Evolutionary conservation across 2,329 filamentous ascomycete genomes (phyloP).

Genomic region (Fusarium camptoceras): DNA sequence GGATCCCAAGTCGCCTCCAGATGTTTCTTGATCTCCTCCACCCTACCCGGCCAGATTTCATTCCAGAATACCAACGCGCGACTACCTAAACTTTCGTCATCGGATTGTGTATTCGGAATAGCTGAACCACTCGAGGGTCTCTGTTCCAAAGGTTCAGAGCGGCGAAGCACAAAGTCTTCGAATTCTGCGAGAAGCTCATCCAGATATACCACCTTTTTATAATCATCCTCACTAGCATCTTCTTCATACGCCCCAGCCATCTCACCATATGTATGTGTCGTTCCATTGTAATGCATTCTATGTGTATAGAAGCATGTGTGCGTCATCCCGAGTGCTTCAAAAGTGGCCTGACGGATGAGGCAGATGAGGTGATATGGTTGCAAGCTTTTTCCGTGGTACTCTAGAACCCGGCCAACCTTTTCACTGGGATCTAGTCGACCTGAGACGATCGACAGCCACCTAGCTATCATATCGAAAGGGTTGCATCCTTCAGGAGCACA

Average conservation of each 20-base stretch:
- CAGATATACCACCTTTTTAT: background rate
- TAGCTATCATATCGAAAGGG: rapidly evolving
- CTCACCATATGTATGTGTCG: too few species aligned
- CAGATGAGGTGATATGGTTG: background rate
- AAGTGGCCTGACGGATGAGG: background rate
- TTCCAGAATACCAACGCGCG: background rate
- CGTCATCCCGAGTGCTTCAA: background rate
- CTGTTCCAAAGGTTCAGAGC: rapidly evolving
- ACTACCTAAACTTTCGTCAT: rapidly evolving
- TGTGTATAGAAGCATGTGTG: background rate
- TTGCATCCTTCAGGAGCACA: background rate
- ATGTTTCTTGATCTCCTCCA: background rate
- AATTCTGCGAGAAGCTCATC: background rate
- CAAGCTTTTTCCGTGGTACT: rapidly evolving
- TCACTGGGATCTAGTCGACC: too few species aligned
- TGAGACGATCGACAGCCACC: background rate
- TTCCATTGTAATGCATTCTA: too few species aligned
- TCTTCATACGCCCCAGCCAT: too few species aligned
- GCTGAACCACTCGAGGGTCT: rapidly evolving
- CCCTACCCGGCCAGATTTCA: background rate
- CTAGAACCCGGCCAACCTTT: rapidly evolving
- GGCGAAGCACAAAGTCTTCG: rapidly evolving
- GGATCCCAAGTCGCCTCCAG: background rate
- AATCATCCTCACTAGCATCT: background rate
- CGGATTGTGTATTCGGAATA: rapidly evolving